phyloP scores from a whole-genome alignment of 306 rosid species.

The Malus asiatica region DNA sequence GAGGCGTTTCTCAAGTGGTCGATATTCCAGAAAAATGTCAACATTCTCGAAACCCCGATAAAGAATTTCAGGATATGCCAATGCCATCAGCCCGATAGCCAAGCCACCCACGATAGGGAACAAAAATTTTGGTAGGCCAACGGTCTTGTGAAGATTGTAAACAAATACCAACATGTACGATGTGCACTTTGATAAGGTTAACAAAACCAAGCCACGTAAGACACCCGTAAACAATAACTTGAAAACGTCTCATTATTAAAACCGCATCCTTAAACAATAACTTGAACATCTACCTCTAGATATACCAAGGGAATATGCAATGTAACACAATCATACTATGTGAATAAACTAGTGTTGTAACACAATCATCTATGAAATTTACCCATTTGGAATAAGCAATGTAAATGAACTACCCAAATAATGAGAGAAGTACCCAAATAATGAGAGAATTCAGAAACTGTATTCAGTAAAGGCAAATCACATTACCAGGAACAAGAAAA shows the following conservation, averaged over 20 bases:
- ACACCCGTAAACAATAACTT: constrained; percentile 28
- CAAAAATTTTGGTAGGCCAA: constrained; percentile 50
- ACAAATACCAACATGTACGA: constrained; percentile 51
- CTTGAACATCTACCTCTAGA: constrained; percentile 1
- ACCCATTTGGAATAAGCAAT: background rate
- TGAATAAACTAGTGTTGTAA: constrained; percentile 1
- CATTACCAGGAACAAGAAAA: background rate
- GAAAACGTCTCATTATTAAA: constrained; percentile 18
- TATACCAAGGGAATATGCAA: too few species aligned
- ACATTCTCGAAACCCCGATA: constrained; percentile 97
- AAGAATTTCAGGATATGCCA: constrained; percentile 87
- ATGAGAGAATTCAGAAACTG: background rate
- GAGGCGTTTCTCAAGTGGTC: constrained; percentile 66
- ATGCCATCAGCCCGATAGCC: constrained; percentile 75
- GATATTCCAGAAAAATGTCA: constrained; percentile 83
- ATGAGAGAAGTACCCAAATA: background rate
- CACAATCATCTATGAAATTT: too few species aligned
- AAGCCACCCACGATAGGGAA: constrained; percentile 84
- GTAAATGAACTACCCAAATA: background rate
- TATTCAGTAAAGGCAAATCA: background rate
- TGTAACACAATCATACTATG: background rate
- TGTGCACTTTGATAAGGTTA: constrained; percentile 75
- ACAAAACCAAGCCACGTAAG: constrained; percentile 77
- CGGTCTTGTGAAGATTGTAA: constrained; percentile 52
- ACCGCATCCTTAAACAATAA: constrained; percentile 14